Evolutionary conservation across 2,329 filamentous ascomycete species (phyloP), one percentile per base, ranked within the genome.

Genomic region (Sporothrix inflata): DNA sequence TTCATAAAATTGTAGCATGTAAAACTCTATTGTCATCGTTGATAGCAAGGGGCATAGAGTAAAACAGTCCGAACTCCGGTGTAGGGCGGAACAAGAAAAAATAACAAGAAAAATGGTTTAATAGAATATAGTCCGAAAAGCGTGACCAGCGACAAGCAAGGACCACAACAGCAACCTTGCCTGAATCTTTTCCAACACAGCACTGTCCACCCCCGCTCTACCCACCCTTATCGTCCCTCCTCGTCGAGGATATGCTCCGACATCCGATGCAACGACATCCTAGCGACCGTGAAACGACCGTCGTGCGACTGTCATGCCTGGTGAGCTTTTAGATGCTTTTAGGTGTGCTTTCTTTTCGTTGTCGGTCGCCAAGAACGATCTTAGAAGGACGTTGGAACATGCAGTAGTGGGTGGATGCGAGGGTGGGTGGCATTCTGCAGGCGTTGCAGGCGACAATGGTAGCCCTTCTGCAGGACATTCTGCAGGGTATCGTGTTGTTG

Each of bases 281-380:
- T 27, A 19, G 60, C n/a, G 57, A 63, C 16, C 7, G 27, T 63
- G 34, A 40, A 63, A n/a, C 57, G 12, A 19, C 60, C 38, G 38
- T 45, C 60, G 38, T 65, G 8, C 60, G 21, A 19, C 60, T n/a
- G 38, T 45, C 60, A n/a, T 65, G 8, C 60, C 21, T 45, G 60
- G 60, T 65, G 38, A 27, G n/a, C 38, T 19, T 45, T 65, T 63
- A 42, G 57, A 12, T 24, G 4, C 34, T 16, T 57, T n/a, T 11
- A 34, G 24, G 34, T 45, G 5, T 27, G 38, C 16, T 7, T 21
- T 65, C 1, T 14, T 51, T 66, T 34, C 16, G 40, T 51, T 49
- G 47, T 69, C 66, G 66, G 66, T 69, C 66, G n/a, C 66, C 66
- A 69, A 42, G 66, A 69, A 69, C 66, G 34, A 70, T 60, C 66